Conservation (phyloP, 257 asterid species). For the Rubia yunnanensis region DNA sequence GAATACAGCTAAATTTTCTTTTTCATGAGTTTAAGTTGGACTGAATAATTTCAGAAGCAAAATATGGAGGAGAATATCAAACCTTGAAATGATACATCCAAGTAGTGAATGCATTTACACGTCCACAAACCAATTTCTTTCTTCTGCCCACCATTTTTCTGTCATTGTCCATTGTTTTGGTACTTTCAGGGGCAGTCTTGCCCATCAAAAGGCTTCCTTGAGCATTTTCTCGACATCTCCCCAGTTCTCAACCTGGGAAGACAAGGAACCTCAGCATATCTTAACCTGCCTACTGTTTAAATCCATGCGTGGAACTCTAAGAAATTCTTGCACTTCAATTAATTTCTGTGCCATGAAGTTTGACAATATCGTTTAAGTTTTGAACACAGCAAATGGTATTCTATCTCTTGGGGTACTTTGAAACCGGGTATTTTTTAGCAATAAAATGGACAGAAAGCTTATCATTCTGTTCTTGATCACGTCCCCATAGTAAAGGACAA, state of each 20-base stretch:
- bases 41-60: neutral
- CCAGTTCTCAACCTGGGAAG: constrained; percentile 82
- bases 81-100: constrained; percentile 99
- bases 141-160: constrained; percentile 86
- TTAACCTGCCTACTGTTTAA: constrained; percentile 77
- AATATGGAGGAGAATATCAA: constrained; percentile 26
- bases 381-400: neutral
- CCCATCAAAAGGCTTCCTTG: constrained; percentile 74
- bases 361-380: neutral
- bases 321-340: constrained; percentile 69
- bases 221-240: constrained; percentile 56
- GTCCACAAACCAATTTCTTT: constrained; percentile 66
- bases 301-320: constrained; percentile 55
- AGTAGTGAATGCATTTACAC: constrained; percentile 82
- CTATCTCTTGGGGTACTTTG: neutral
- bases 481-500: constrained; percentile 75
- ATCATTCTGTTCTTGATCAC: no score
- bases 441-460: constrained; percentile 20
- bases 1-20: neutral
- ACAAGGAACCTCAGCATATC: no score
- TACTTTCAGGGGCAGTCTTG: constrained; percentile 46
- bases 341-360: constrained; percentile 38
- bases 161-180: constrained; percentile 44
- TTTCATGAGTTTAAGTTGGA: neutral
- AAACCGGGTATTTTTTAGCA: neutral